A percentile compares a stretch with the other conserved stretches of the same genome.
phyloP scores from a whole-genome alignment of 768 basidiomycete species.

The Termitomyces titanicus region DNA sequence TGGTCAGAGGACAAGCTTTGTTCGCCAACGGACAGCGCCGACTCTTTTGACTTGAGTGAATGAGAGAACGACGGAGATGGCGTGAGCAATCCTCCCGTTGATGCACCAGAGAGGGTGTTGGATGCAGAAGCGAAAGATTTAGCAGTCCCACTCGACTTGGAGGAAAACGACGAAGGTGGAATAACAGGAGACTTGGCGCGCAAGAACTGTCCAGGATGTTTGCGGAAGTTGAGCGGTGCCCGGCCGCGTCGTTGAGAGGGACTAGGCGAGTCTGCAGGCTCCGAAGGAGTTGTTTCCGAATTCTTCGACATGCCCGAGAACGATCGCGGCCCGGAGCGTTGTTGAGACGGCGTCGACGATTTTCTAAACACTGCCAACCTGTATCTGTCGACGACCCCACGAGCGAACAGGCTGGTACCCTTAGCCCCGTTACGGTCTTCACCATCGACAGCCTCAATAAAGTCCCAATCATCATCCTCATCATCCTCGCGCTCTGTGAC shows the following conservation, averaged over 20 bases:
- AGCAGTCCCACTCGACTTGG: conserved; percentile 35
- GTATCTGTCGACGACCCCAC: conserved; percentile 90
- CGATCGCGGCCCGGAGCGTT: conserved; percentile 39
- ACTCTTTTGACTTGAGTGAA: conserved; percentile 80
- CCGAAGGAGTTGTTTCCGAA: conserved; percentile 39
- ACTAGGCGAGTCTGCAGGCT: conserved; percentile 40
- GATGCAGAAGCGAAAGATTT: conserved; percentile 41
- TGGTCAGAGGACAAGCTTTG: conserved; percentile 71
- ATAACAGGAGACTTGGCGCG: conserved; percentile 59
- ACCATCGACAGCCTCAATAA: conserved; percentile 76
- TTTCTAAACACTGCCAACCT: conserved; percentile 83
- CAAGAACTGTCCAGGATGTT: conserved; percentile 69
- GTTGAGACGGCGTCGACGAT: conserved; percentile 58
- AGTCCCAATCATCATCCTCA: conserved; percentile 90
- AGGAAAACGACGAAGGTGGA: conserved; percentile 38
- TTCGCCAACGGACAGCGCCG: conserved; percentile 68
- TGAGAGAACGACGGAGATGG: conserved; percentile 67
- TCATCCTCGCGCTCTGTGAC: conserved; percentile 49
- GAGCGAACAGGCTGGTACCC: conserved; percentile 79
- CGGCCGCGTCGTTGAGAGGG: conserved; percentile 65
- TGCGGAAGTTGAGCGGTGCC: conserved; percentile 65
- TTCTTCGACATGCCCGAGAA: conserved; percentile 58
- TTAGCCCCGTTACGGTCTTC: conserved; percentile 81
- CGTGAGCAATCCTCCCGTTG: conserved; percentile 49
- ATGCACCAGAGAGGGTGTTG: conserved; percentile 40